phyloP scores from a whole-genome alignment of 2,329 filamentous ascomycete species.

The Arthrinium phaeospermum region DNA sequence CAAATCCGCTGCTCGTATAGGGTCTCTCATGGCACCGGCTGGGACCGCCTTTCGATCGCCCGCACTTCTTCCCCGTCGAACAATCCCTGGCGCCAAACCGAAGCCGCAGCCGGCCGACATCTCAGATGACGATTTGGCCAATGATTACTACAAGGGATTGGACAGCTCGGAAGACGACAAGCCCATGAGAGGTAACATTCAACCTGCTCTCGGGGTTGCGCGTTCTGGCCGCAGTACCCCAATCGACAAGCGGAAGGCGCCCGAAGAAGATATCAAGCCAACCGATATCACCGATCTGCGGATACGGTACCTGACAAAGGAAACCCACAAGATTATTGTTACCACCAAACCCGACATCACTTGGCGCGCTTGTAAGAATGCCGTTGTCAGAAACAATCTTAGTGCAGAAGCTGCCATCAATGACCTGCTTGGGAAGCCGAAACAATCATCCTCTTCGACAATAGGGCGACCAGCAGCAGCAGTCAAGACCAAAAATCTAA shows the following conservation, averaged over 20 bases:
- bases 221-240: neutral
- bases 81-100: constrained; percentile 40
- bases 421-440: constrained; percentile 21
- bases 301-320: constrained; percentile 36
- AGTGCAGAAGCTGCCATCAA: constrained; percentile 22
- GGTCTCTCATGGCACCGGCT: constrained; percentile 73
- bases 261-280: constrained; percentile 32
- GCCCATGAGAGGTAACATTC: constrained; percentile 40
- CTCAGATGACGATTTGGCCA: constrained; percentile 40
- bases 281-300: constrained; percentile 38
- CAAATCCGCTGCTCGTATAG: constrained; percentile 48
- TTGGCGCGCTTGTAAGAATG: constrained; percentile 36
- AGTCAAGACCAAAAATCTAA: neutral
- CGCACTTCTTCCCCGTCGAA: constrained; percentile 27
- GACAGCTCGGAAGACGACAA: constrained; percentile 40
- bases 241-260: constrained; percentile 16
- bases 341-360: constrained; percentile 34
- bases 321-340: constrained; percentile 37
- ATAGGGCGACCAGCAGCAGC: neutral
- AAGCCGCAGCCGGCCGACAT: constrained; percentile 33
- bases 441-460: constrained; percentile 6
- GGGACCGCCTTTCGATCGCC: constrained; percentile 72
- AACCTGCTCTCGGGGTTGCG: constrained; percentile 30
- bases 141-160: constrained; percentile 37
- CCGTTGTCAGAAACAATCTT: constrained; percentile 26